Base-by-base conservation (phyloP, 2,329 filamentous ascomycete species). In the Claviceps arundinis region DNA sequence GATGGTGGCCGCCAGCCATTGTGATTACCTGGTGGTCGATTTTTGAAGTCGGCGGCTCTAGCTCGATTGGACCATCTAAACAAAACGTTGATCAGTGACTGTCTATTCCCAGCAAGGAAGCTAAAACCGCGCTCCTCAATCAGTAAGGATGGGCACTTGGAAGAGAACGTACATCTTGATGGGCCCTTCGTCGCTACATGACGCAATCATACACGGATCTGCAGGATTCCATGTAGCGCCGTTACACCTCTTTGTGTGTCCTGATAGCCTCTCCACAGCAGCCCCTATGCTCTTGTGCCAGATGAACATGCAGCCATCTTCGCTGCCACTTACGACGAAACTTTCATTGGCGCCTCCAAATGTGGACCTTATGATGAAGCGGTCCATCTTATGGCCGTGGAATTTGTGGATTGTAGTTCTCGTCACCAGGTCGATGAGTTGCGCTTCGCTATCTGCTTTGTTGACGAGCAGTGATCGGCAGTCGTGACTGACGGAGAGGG, bases 331-430 rank as follows among this genome's bases (percentile, higher is more conserved):
- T 30, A 94, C 75, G 9, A 97, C 85, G 65, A 96, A 96, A 64
- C 85, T 90, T 69, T 96, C 89, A 54, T 87, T 84, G 1, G 91
- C 90, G 37, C 93, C 93, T 17, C 93, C 93, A 68, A 96, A 93
- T 0, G 76, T 73, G 60, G 84, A 87, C 49, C 91, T 78, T 54
- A 98, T 94, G 52, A 96, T 78, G 62, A 74, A 95, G 2, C 84
- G 72, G 51, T 81, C 84, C 56, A 89, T 87, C 44, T 76, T 78
- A 56, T 90, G 85, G 0, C 89, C 90, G 16, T 80, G 73, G 63
- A 87, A 97, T 58, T 76, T 82, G 58, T 85, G 83, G 4, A 91
- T 73, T n/a, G 83, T 73, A 37, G 84, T 80, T 17, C 82, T 80
- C 2, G 82, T 84, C 9, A 82, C 75, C 37, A 95, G 78, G 61